phyloP scores from a whole-genome alignment of 257 asterid genomes.

The Rubia yunnanensis region DNA sequence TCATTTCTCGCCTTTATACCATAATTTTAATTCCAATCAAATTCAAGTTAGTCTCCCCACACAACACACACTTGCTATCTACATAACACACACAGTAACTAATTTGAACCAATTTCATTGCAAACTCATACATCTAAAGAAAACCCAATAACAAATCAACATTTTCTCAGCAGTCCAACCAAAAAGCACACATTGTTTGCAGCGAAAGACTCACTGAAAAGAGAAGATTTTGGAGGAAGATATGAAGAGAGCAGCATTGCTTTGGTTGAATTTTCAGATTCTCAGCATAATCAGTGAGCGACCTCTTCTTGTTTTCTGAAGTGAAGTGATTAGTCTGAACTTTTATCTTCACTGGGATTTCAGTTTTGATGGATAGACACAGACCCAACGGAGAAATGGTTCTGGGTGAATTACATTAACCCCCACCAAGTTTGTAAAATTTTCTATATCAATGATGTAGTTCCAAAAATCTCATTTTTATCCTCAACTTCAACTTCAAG shows the following conservation, averaged over 20 bases:
- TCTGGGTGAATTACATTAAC: not conserved
- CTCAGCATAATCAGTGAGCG: slow-evolving; percentile 4
- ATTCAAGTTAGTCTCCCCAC: not conserved
- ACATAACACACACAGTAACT: not conserved
- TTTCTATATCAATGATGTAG: too few species aligned
- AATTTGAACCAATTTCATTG: not conserved
- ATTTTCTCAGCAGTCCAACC: not conserved
- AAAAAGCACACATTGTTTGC: not conserved
- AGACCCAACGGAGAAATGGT: not conserved
- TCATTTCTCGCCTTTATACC: not conserved
- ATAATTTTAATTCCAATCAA: not conserved
- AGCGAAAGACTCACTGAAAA: slow-evolving; percentile 35
- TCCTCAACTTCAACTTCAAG: too few species aligned
- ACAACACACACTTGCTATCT: not conserved
- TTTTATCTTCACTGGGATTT: too few species aligned
- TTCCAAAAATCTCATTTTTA: too few species aligned
- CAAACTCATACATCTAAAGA: not conserved
- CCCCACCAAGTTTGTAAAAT: not conserved
- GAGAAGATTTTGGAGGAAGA: slow-evolving; percentile 21
- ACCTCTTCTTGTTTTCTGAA: not conserved
- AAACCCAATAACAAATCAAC: not conserved
- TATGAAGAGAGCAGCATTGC: slow-evolving; percentile 30
- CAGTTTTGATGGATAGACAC: not conserved
- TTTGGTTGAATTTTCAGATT: slow-evolving; percentile 18
- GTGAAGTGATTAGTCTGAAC: not conserved